These are phyloP conservation scores for Malassezia pachydermatis DNA, from an alignment of 1,284 basidiomycete species.

Conservation along the genomic window DNA sequence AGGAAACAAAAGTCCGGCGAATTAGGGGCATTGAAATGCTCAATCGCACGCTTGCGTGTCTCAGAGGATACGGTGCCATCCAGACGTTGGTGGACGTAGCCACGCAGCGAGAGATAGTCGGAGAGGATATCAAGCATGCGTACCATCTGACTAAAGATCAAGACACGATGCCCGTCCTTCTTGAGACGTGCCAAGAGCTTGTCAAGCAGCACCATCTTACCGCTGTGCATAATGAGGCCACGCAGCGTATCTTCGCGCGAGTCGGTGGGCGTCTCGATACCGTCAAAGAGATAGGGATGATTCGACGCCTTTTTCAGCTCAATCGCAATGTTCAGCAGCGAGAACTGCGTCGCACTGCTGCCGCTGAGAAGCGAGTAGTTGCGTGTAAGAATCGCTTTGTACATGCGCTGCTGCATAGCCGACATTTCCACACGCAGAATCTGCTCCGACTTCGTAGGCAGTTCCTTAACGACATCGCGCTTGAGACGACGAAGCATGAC, in stretches of 20 bases:
- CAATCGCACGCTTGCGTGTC: conserved; percentile 71
- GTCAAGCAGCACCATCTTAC: conserved; percentile 52
- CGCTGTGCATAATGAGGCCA: conserved; percentile 51
- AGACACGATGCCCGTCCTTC: conserved; percentile 51
- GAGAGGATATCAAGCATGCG: conserved; percentile 96
- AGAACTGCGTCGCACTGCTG: conserved; percentile 68
- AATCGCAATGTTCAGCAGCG: conserved; percentile 54
- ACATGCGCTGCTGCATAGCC: conserved; percentile 90
- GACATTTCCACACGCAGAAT: conserved; percentile 98
- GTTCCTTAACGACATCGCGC: conserved; percentile 88
- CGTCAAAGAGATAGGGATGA: conserved; percentile 95
- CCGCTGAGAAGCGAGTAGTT: conserved; percentile 84
- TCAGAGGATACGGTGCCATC: conserved; percentile 68
- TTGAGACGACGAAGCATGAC: conserved; percentile 93
- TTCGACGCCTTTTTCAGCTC: conserved; percentile 54
- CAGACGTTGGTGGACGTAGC: conserved; percentile 70
- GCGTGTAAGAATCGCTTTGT: conserved; percentile 96
- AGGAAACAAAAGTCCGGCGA: conserved; percentile 57
- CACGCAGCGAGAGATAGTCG: conserved; percentile 84
- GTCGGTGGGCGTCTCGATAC: conserved; percentile 70
- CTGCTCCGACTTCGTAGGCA: conserved; percentile 95
- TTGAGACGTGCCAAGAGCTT: conserved; percentile 50
- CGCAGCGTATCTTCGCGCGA: conserved; percentile 62
- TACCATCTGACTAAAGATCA: conserved; percentile 83
- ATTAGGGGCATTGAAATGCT: conserved; percentile 64